phyloP scores from a whole-genome alignment of 495 filamentous ascomycete genomes.

The Aspergillus sclerotioniger region DNA sequence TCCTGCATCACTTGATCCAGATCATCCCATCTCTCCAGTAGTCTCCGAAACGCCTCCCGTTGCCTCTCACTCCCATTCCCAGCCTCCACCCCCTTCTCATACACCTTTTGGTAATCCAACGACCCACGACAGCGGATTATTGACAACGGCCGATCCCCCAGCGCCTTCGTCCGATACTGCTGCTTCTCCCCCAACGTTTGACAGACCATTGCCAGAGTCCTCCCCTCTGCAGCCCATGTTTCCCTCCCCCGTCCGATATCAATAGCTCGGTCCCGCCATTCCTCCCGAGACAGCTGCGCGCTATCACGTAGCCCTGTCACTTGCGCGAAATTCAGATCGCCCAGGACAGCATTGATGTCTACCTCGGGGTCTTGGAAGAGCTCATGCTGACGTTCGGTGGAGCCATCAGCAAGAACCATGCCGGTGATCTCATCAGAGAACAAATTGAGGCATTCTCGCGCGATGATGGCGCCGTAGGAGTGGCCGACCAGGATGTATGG shows the following conservation, averaged over 20 bases:
- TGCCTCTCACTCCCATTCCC: constrained; percentile 35
- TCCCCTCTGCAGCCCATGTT: constrained; percentile 20
- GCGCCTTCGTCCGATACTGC: constrained; percentile 29
- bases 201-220: constrained; percentile 23
- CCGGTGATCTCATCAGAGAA: constrained; percentile 31
- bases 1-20: constrained; percentile 41
- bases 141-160: constrained; percentile 36
- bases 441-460: constrained; percentile 44
- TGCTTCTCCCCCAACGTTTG: constrained; percentile 27
- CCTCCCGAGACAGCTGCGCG: constrained; percentile 27
- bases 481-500: constrained; percentile 50
- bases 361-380: constrained; percentile 32
- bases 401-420: constrained; percentile 40
- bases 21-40: constrained; percentile 37
- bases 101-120: constrained; percentile 34
- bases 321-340: constrained; percentile 28
- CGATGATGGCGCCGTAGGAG: constrained; percentile 52
- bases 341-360: constrained; percentile 31
- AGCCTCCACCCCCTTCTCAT: constrained; percentile 29
- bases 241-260: constrained; percentile 29
- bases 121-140: constrained; percentile 36
- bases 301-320: constrained; percentile 32
- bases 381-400: constrained; percentile 35
- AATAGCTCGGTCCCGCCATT: constrained; percentile 36
- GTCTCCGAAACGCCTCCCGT: constrained; percentile 25